Percentiles rank a stretch among this genome's conserved stretches.
These are phyloP conservation scores for Boletus semigastroideus DNA, from an alignment of 1,284 basidiomycete species.

Conservation along the genomic window DNA sequence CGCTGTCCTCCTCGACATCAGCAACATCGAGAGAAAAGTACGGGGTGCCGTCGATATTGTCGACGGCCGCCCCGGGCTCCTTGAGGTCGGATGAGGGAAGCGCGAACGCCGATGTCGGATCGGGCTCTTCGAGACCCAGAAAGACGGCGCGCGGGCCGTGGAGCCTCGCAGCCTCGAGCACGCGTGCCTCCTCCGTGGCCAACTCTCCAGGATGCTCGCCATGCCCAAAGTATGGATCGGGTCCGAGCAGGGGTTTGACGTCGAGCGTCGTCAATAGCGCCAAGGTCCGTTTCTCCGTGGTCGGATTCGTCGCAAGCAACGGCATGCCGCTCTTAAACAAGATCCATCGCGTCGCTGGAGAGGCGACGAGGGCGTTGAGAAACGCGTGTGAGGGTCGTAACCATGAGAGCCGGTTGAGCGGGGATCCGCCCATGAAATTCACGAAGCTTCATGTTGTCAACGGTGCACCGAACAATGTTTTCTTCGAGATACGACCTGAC, in stretches of 20 bases:
- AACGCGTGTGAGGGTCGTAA: slow-evolving; percentile 71
- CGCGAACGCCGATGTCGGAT: slow-evolving; percentile 42
- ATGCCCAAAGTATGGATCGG: slow-evolving; percentile 63
- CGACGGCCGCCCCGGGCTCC: slow-evolving; percentile 45
- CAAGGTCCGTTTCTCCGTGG: slow-evolving; percentile 38
- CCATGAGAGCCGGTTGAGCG: slow-evolving; percentile 87
- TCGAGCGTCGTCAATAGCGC: slow-evolving; percentile 57
- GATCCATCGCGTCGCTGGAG: slow-evolving; percentile 68
- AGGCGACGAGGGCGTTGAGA: slow-evolving; percentile 63
- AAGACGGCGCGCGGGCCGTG: slow-evolving; percentile 59
- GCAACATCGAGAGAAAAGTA: slow-evolving; percentile 81
- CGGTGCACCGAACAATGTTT: background rate
- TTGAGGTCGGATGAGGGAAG: slow-evolving; percentile 64
- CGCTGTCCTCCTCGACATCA: slow-evolving; percentile 44
- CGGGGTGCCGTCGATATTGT: slow-evolving; percentile 68
- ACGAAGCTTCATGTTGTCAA: slow-evolving; percentile 23
- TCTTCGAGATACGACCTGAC: background rate
- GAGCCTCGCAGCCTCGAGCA: slow-evolving; percentile 65
- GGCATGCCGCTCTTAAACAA: slow-evolving; percentile 72
- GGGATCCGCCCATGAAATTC: slow-evolving; percentile 54
- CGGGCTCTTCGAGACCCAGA: slow-evolving; percentile 79
- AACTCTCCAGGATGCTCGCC: slow-evolving; percentile 51
- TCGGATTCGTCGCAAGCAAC: slow-evolving; percentile 43
- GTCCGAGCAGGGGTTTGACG: slow-evolving; percentile 46
- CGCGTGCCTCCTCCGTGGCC: slow-evolving; percentile 39